phyloP scores from a whole-genome alignment of 2,329 filamentous ascomycete species.

The Pseudogymnoascus pannorum region DNA sequence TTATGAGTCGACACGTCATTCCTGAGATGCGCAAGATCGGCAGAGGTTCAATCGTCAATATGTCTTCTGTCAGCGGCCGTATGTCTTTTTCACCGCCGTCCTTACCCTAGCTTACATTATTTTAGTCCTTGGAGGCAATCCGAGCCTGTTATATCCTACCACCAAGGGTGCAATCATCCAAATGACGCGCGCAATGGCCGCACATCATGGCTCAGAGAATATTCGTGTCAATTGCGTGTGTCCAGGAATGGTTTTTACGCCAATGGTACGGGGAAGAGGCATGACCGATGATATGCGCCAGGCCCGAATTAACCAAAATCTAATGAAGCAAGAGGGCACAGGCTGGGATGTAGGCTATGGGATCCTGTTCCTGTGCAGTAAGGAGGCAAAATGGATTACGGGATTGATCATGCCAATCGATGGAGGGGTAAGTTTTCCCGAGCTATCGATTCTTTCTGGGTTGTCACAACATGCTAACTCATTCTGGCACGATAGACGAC shows the following conservation, averaged over 20 bases:
- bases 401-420: slow-evolving; percentile 41
- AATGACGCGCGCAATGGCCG: slow-evolving; percentile 49
- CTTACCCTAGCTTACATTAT: not conserved
- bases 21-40: slow-evolving; percentile 50
- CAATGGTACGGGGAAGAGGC: slow-evolving; percentile 37
- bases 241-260: slow-evolving; percentile 43
- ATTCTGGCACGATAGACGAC: slow-evolving; percentile 18
- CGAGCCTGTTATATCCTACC: slow-evolving; percentile 40
- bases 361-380: slow-evolving; percentile 43
- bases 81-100: slow-evolving; percentile 8
- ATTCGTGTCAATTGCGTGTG: slow-evolving; percentile 50
- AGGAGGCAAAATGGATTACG: slow-evolving; percentile 46
- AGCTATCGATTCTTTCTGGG: not conserved
- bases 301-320: slow-evolving; percentile 37
- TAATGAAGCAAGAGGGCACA: slow-evolving; percentile 47
- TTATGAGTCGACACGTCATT: slow-evolving; percentile 54
- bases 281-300: slow-evolving; percentile 35
- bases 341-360: slow-evolving; percentile 47
- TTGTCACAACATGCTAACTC: not conserved
- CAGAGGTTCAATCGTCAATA: slow-evolving; percentile 32
- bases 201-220: slow-evolving; percentile 42
- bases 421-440: slow-evolving; percentile 30
- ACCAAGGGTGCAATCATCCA: slow-evolving; percentile 45
- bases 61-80: slow-evolving; percentile 30
- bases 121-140: slow-evolving; percentile 35